Base-by-base conservation (phyloP, 306 rosid species). In the Abrus precatorius region DNA sequence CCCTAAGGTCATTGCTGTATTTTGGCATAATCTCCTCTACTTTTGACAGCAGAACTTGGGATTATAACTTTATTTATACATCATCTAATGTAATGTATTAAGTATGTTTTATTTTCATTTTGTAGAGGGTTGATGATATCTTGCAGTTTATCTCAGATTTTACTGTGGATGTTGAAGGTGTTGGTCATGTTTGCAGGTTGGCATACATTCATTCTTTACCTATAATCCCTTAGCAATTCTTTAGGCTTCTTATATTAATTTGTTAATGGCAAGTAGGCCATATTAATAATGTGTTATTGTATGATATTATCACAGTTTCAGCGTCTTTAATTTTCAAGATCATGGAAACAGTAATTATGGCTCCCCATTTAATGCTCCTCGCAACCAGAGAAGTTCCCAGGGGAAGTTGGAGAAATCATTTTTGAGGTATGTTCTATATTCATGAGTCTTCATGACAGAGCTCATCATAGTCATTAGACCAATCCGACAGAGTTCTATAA, bases 341-440 rank as follows among this genome's bases (percentile, higher is more conserved):
- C 93, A 93, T 75, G 99, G 99, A 65, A 95, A 95, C 83, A 84
- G 82, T 70, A 84, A 81, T 57, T 95, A 95, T 54, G 98, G 94
- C 10, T 91, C 98, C 34, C 92, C 97, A 30, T 84, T 40, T 71
- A 92, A 85, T 81, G 87, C 90, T 6, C 82, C 89, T 60, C 84
- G 79, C 14, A 13, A 55, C 7, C 85, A 80, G 82, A 92, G 98
- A 87, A 95, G 99, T 79, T 95, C 97, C 53, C 99, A 95, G 72
- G 99, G 99, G 65, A 95, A 95, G 82, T 80, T 95, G 96, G 99
- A 95, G 97, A 95, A 95, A 88, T 95, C 99, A 2, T 87, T 95
- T 54, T 88, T 95, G 84, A 95, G 99, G 99, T 93, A 86, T 67
- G 76, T 56, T 76, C 73, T 56, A 20, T 20, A 0, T 20, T 20